Conservation (phyloP, 257 asterid genomes). For the Gardenia jasminoides region DNA sequence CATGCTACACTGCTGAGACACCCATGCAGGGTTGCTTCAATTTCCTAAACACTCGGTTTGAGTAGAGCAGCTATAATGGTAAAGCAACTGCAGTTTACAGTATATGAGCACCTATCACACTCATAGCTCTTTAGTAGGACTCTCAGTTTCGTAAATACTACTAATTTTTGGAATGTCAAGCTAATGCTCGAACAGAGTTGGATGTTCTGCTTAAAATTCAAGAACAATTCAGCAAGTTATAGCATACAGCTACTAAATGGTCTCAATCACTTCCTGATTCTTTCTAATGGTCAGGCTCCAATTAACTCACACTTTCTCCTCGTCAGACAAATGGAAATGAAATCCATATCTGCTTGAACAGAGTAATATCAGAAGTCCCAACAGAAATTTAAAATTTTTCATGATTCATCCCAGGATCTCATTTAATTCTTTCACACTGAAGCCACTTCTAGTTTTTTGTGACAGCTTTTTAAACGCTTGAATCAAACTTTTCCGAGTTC, state of each 20-base stretch:
- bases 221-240: not conserved
- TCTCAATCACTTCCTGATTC: not conserved
- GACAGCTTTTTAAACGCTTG: not conserved
- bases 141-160: too few species aligned
- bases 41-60: not conserved
- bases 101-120: not conserved
- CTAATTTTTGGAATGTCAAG: not conserved
- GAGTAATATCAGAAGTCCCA: not conserved
- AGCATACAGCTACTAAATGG: not conserved
- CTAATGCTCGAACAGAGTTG: not conserved
- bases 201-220: not conserved
- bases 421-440: not conserved
- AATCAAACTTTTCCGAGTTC: not conserved
- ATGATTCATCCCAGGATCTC: not conserved
- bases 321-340: not conserved
- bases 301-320: not conserved
- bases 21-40: not conserved
- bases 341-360: not conserved
- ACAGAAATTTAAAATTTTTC: not conserved
- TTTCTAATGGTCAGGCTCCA: not conserved
- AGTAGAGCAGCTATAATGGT: not conserved
- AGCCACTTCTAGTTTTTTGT: not conserved
- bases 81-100: not conserved
- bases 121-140: not conserved
- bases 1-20: not conserved